These are phyloP conservation scores for Pseudogymnoascus sp. DNA, from an alignment of 2,329 filamentous ascomycete species.

Conservation along the genomic window DNA sequence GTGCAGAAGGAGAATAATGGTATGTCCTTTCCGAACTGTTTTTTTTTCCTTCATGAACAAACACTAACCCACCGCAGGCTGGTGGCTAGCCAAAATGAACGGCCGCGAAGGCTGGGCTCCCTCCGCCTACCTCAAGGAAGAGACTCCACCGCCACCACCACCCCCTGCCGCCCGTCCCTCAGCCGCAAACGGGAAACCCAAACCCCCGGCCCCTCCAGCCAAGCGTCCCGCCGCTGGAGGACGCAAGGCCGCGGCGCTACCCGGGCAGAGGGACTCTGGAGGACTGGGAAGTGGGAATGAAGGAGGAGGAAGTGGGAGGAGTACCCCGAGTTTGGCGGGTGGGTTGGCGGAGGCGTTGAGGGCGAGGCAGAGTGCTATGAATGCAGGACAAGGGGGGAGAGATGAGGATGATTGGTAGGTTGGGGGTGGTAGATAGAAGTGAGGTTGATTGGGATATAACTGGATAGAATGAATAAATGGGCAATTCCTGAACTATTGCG, in stretches of 20 bases:
- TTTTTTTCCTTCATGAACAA: background rate
- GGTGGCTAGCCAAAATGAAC: constrained; percentile 83
- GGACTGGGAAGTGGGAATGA: constrained; percentile 48
- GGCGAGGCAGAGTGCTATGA: constrained; percentile 69
- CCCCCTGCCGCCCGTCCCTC: constrained; percentile 42
- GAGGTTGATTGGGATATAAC: background rate
- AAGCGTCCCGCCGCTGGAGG: constrained; percentile 65
- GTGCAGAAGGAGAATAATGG: constrained; percentile 94
- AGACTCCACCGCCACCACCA: constrained; percentile 57
- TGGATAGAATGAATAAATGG: background rate
- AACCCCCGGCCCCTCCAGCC: constrained; percentile 43
- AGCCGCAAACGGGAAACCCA: constrained; percentile 32
- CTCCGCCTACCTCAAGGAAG: constrained; percentile 86
- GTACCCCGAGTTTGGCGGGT: constrained; percentile 61
- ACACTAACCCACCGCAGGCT: constrained; percentile 53
- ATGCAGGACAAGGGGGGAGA: constrained; percentile 52
- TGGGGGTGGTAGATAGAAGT: background rate
- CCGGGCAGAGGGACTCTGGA: constrained; percentile 61
- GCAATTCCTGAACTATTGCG: background rate
- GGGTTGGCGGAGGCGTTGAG: constrained; percentile 72
- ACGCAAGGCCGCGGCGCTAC: constrained; percentile 61
- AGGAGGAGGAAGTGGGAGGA: constrained; percentile 43
- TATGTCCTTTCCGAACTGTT: constrained; percentile 37
- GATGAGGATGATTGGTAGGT: constrained; percentile 29
- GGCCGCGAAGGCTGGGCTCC: constrained; percentile 84